Evolutionary conservation across 495 filamentous ascomycete species (phyloP).

Genomic region (Annulohypoxylon nitens): DNA sequence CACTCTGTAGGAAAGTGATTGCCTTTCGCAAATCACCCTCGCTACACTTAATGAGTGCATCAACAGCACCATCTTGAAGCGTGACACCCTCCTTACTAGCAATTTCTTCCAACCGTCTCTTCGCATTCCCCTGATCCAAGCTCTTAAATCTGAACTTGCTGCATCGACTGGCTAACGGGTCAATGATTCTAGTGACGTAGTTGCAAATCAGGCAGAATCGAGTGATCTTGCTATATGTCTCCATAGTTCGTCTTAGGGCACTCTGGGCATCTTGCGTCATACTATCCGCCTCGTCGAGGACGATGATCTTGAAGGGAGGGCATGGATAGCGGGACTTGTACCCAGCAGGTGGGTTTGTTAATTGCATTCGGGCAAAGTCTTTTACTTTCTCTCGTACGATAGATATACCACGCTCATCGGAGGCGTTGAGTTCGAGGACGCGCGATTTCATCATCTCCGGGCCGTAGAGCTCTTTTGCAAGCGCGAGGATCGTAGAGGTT

Average conservation of each 20-base stretch:
- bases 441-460: constrained; percentile 93
- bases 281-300: constrained; percentile 96
- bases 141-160: constrained; percentile 99
- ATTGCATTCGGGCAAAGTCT: constrained; percentile 94
- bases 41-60: constrained; percentile 84
- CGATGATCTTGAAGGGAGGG: constrained; percentile 98
- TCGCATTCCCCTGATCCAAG: constrained; percentile 85
- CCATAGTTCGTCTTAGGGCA: constrained; percentile 94
- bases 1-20: constrained; percentile 95
- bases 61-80: constrained; percentile 81
- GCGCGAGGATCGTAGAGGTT: constrained; percentile 95
- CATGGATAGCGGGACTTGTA: constrained; percentile 86
- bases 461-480: constrained; percentile 97
- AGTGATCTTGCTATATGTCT: constrained; percentile 96
- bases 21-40: constrained; percentile 96
- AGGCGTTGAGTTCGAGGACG: constrained; percentile 98
- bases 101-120: constrained; percentile 81
- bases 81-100: constrained; percentile 79
- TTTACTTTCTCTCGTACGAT: constrained; percentile 99
- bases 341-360: constrained; percentile 80
- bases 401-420: constrained; percentile 96
- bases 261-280: constrained; percentile 99
- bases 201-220: constrained; percentile 98
- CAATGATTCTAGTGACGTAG: constrained; percentile 98
- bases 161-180: constrained; percentile 91